Evolutionary conservation across 2,329 filamentous ascomycete species (phyloP).

Genomic region (Cercospora sp.): DNA sequence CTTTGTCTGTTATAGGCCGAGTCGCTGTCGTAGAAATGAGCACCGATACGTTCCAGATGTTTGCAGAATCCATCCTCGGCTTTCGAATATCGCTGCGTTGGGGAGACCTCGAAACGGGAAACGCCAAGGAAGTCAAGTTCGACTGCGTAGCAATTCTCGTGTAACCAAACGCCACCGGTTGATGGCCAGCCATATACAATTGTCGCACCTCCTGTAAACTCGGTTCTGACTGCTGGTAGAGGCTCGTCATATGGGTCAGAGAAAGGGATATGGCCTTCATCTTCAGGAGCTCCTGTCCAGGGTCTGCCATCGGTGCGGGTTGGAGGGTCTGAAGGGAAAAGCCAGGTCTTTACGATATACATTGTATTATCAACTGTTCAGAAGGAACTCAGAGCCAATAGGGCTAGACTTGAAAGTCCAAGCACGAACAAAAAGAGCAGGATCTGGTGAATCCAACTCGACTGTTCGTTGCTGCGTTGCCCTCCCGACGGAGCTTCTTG

Average conservation of each 20-base stretch:
- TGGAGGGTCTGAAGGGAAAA: neutral
- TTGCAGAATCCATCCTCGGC: neutral
- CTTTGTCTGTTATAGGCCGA: neutral
- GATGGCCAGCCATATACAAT: neutral
- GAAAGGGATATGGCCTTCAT: too few species aligned
- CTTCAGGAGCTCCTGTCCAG: too few species aligned
- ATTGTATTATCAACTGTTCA: too few species aligned
- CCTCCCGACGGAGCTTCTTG: too few species aligned
- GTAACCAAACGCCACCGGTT: neutral
- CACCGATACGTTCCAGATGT: neutral
- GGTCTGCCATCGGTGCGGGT: neutral
- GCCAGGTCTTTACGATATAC: neutral
- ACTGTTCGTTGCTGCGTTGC: too few species aligned
- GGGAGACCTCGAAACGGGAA: neutral
- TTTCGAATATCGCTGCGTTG: neutral
- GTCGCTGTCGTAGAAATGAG: neutral
- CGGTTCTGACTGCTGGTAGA: too few species aligned
- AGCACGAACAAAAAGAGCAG: too few species aligned
- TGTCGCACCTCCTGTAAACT: neutral
- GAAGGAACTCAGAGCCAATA: too few species aligned
- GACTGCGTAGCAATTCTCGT: neutral
- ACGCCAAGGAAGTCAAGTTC: neutral
- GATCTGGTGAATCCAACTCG: neutral
- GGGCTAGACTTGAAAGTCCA: too few species aligned
- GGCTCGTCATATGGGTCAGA: conserved; percentile 40